Conservation (phyloP, 306 rosid genomes). For the Rosa multiflora region DNA sequence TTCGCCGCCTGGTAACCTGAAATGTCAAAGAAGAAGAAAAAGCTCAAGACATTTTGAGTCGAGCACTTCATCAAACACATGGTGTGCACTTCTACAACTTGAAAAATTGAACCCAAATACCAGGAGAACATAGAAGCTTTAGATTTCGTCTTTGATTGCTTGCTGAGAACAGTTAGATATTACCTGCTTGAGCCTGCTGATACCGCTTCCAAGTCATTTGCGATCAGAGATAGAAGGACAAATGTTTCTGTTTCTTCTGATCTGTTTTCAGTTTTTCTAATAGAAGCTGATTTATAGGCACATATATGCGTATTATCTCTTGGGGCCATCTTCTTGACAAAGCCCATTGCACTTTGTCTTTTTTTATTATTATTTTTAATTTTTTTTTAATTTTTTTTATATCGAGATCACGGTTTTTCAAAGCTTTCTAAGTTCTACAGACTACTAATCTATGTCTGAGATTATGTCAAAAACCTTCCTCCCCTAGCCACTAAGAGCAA, state of each 20-base stretch:
- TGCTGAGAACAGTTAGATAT: background rate
- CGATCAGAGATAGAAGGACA: background rate
- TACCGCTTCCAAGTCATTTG: constrained; percentile 65
- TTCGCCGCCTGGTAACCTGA: constrained; percentile 56
- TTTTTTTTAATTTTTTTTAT: too few species aligned
- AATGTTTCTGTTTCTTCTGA: background rate
- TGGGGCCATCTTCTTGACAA: too few species aligned
- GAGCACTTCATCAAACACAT: constrained; percentile 28
- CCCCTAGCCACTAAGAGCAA: too few species aligned
- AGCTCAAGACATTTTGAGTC: background rate
- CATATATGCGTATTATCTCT: too few species aligned
- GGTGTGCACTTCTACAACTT: background rate
- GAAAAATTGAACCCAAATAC: background rate
- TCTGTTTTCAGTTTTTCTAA: background rate
- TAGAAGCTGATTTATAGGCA: too few species aligned
- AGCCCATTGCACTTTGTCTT: too few species aligned
- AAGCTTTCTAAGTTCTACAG: too few species aligned
- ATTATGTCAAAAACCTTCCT: too few species aligned
- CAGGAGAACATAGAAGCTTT: rapidly evolving
- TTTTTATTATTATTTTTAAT: too few species aligned
- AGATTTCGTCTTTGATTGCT: background rate
- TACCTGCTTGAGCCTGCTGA: constrained; percentile 61
- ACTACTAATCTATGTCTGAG: too few species aligned
- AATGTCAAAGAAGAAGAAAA: background rate
- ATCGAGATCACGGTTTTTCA: too few species aligned